Base-by-base conservation (phyloP, 176 grass and related monocot genomes). In the Paspalum notatum region DNA sequence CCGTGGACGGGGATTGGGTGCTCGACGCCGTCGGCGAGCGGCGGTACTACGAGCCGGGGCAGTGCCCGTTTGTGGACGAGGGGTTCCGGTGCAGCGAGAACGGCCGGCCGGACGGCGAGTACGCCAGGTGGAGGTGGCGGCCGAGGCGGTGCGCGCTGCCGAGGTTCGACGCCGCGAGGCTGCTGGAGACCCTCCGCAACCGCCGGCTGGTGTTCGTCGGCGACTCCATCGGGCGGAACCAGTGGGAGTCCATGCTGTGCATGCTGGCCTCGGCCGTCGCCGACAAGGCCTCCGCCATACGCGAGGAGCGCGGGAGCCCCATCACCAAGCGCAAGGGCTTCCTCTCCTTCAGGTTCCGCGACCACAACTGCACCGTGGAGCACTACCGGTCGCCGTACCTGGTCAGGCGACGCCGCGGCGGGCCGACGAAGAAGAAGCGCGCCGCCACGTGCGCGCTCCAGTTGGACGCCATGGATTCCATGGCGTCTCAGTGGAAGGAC, bases 211-310 rank as follows among this genome's bases (percentile, higher is more conserved):
- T 79, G 54, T 93, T 90, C 89, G 88, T 90, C 20, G 88, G 91
- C 56, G 91, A 93, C 71, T 93, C 91, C 1, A 93, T 90, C 72
- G 88, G 91, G 1, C 68, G 91, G 58, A 93, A 93, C 88, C 91
- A 93, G 77, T 93, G 91, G 91, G 91, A 93, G 63, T 93, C 91
- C 0, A 90, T 93, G 62, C 70, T 93, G 1, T 93, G 91, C 88
- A 88, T 90, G 91, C 91, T 93, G 17, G 71, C 82, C n/a, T 67
- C 85, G 1, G 79, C 39, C 2, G 82, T 83, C 47, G 25, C 56
- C 84, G 48, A 9, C 52, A 4, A 42, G 2, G 40, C 16, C n/a
- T 48, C 17, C 56, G 13, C 87, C 1, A 78, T 93, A 32, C 85
- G 85, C 62, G 91, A 93, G 89, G 82, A 85, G 74, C 80, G 88